These are phyloP conservation scores for Raphidocelis subcapitata DNA, from an alignment of 139 green algal genomes.

Conservation along the genomic window DNA sequence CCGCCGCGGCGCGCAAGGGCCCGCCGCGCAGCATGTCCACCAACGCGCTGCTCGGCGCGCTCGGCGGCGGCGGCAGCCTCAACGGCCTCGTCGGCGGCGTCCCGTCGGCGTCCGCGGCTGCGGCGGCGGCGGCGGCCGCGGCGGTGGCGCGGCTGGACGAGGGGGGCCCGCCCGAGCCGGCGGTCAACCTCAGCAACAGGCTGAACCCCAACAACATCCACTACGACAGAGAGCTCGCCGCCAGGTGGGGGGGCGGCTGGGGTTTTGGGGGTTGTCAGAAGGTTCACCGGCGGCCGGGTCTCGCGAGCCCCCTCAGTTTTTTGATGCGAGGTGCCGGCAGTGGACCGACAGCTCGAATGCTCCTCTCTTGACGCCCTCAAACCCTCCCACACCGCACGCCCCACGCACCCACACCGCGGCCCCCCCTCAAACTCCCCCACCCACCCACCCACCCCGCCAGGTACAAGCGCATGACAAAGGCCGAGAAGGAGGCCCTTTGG, in stretches of 20 bases:
- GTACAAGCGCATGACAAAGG: conserved; percentile 80
- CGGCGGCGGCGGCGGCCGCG: conserved; percentile 27
- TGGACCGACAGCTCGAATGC: too few species aligned
- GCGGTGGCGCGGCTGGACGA: conserved; percentile 29
- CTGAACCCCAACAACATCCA: conserved; percentile 84
- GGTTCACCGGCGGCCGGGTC: too few species aligned
- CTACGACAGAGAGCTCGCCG: conserved; percentile 64
- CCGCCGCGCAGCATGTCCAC: too few species aligned
- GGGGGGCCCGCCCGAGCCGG: conserved; percentile 34
- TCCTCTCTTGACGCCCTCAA: too few species aligned
- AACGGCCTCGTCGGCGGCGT: too few species aligned
- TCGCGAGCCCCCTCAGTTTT: not conserved
- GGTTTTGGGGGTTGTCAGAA: not conserved
- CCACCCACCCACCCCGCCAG: conserved; percentile 1
- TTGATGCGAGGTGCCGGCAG: not conserved
- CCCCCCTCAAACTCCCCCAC: too few species aligned
- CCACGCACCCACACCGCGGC: too few species aligned
- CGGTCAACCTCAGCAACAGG: conserved; percentile 76
- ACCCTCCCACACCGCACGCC: too few species aligned
- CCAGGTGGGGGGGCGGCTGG: too few species aligned
- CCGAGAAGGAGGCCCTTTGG: conserved; percentile 78
- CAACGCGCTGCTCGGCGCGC: too few species aligned
- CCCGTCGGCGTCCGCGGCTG: conserved; percentile 20
- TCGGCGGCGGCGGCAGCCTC: too few species aligned
- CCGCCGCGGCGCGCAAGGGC: too few species aligned